Evolutionary conservation across 257 asterid species (phyloP).

Genomic region (Apocynum venetum): DNA sequence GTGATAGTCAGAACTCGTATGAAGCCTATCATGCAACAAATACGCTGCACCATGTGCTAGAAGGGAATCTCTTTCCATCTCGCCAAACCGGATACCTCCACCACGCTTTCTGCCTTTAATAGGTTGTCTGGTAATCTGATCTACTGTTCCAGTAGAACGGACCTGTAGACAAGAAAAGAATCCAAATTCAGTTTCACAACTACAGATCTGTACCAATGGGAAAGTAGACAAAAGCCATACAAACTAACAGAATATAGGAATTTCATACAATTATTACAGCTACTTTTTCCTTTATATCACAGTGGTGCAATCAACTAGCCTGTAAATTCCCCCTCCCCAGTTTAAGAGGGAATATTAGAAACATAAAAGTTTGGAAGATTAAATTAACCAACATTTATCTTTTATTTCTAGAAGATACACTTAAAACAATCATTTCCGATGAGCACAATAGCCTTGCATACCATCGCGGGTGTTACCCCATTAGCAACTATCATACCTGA

Average conservation of each 20-base stretch:
- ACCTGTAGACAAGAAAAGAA: slow-evolving; percentile 45
- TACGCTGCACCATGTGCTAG: slow-evolving; percentile 97
- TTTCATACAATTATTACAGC: background rate
- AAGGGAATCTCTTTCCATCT: slow-evolving; percentile 97
- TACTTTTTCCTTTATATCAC: background rate
- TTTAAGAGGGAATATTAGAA: background rate
- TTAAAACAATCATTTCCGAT: background rate
- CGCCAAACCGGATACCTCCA: slow-evolving; percentile 97
- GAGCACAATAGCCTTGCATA: background rate
- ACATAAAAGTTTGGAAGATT: background rate
- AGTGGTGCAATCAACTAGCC: background rate
- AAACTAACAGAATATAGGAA: background rate
- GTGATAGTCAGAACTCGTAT: slow-evolving; percentile 86
- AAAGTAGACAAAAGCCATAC: background rate
- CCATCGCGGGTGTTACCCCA: too few relatives aligned
- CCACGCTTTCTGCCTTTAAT: slow-evolving; percentile 95
- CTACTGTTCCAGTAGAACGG: slow-evolving; percentile 86
- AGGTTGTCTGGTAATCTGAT: slow-evolving; percentile 86
- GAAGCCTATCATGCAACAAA: slow-evolving; percentile 89
- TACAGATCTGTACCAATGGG: background rate
- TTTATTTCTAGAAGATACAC: background rate
- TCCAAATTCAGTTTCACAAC: slow-evolving; percentile 2
- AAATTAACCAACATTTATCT: background rate
- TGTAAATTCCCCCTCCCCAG: background rate
- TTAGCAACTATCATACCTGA: slow-evolving; percentile 45